Evolutionary conservation across 129 eudicot genomes (phyloP).

Genomic region (Scalesia atractyloides): DNA sequence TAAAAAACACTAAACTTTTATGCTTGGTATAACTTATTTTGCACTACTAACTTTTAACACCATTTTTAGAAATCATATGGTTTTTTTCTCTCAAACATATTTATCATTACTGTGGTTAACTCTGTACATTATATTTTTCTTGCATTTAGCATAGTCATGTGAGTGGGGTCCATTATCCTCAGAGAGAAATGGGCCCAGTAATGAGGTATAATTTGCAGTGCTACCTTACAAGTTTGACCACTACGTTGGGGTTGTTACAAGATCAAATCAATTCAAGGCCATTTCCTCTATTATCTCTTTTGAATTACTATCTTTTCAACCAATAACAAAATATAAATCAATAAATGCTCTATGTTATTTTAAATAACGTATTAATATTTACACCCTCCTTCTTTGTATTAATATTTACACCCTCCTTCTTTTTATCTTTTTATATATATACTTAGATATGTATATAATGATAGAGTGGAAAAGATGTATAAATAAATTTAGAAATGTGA

Average conservation of each 20-base stretch:
- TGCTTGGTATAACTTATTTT: not conserved
- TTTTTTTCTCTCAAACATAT: too few relatives aligned
- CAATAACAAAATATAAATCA: not conserved
- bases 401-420: too few relatives aligned
- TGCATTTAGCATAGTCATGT: conserved; percentile 35
- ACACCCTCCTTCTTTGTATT: too few relatives aligned
- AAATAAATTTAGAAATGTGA: too few relatives aligned
- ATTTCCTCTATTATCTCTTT: conserved; percentile 9
- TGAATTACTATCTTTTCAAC: not conserved
- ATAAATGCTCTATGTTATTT: not conserved
- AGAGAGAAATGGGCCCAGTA: conserved; percentile 37
- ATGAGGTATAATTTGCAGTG: conserved; percentile 44
- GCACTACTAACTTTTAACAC: not conserved
- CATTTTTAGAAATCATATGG: not conserved
- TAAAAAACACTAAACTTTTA: not conserved
- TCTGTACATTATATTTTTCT: conserved; percentile 25
- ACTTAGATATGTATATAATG: too few relatives aligned
- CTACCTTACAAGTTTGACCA: conserved; percentile 49
- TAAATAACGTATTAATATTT: too few relatives aligned
- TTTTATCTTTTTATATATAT: too few relatives aligned
- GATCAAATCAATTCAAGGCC: conserved; percentile 38
- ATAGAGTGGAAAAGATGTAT: too few relatives aligned
- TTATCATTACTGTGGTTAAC: not conserved
- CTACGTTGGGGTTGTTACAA: conserved; percentile 43
- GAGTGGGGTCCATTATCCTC: conserved; percentile 32